Evolutionary conservation across 495 filamentous ascomycete species (phyloP).

Genomic region (Elaphomyces granulatus): DNA sequence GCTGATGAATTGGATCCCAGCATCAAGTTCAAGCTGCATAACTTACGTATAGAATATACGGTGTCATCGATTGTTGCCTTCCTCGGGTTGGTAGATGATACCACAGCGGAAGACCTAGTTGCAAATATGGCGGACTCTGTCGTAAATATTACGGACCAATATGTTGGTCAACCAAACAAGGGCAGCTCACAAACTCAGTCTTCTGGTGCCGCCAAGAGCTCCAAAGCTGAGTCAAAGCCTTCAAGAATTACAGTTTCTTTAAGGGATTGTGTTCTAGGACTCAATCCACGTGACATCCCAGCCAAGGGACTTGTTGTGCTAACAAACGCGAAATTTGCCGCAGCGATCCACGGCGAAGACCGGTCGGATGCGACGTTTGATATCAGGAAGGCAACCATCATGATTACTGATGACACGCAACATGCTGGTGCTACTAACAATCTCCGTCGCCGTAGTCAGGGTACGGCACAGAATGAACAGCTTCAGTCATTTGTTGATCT

Average conservation of each 20-base stretch:
- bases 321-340: constrained; percentile 55
- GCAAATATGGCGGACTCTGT: constrained; percentile 67
- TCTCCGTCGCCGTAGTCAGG: constrained; percentile 30
- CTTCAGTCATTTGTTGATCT: constrained; percentile 46
- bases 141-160: constrained; percentile 53
- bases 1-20: constrained; percentile 89
- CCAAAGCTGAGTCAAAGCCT: constrained; percentile 23
- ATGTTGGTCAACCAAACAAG: constrained; percentile 10
- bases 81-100: constrained; percentile 50
- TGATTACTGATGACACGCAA: constrained; percentile 66
- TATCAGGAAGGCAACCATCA: constrained; percentile 62
- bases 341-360: constrained; percentile 44
- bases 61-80: constrained; percentile 69
- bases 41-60: constrained; percentile 70
- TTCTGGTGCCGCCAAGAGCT: background rate
- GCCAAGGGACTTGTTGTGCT: constrained; percentile 67
- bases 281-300: constrained; percentile 65
- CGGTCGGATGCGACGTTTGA: constrained; percentile 46
- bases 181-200: constrained; percentile 3
- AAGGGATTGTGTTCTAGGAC: constrained; percentile 63
- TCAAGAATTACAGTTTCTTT: constrained; percentile 60
- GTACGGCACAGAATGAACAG: constrained; percentile 41
- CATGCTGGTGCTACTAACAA: constrained; percentile 34
- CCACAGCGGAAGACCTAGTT: constrained; percentile 58
- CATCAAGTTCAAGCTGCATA: constrained; percentile 71